Conservation (phyloP, 208 protist species). For the Leishmania lainsoni region DNA sequence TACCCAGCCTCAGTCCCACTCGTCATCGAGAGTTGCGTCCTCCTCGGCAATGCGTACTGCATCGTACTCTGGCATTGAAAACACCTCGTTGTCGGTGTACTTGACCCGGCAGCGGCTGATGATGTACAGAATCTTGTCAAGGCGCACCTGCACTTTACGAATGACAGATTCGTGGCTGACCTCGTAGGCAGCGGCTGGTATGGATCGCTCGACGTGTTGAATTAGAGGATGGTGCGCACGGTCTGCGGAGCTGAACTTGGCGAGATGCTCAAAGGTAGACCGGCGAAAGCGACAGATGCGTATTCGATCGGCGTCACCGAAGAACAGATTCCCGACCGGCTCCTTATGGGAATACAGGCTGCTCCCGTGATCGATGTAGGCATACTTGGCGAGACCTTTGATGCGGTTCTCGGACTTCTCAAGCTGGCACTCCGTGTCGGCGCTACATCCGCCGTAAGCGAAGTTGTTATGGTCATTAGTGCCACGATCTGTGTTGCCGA, state of each 20-base stretch:
- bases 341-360: slow-evolving; percentile 86
- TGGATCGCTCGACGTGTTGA: slow-evolving; percentile 25
- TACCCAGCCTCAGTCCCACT: slow-evolving; percentile 19
- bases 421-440: slow-evolving; percentile 43
- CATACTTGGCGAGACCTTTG: slow-evolving; percentile 75
- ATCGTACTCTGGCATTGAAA: slow-evolving; percentile 72
- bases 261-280: slow-evolving; percentile 55
- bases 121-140: slow-evolving; percentile 68
- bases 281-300: slow-evolving; percentile 73
- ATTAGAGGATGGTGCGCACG: slow-evolving; percentile 39
- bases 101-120: slow-evolving; percentile 53
- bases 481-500: slow-evolving; percentile 80
- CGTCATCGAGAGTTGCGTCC: slow-evolving; percentile 35
- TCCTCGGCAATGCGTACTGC: slow-evolving; percentile 66
- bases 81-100: slow-evolving; percentile 50
- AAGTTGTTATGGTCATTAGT: slow-evolving; percentile 91
- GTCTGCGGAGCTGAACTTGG: slow-evolving; percentile 18
- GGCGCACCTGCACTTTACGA: slow-evolving; percentile 51
- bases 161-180: slow-evolving; percentile 54
- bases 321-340: slow-evolving; percentile 62
- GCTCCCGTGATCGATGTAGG: slow-evolving; percentile 84
- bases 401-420: slow-evolving; percentile 38
- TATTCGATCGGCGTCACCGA: slow-evolving; percentile 52
- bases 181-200: slow-evolving; percentile 49
- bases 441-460: slow-evolving; percentile 83